phyloP scores from a whole-genome alignment of 1,139 yeast genomes.

The Kodamaea alishanica region DNA sequence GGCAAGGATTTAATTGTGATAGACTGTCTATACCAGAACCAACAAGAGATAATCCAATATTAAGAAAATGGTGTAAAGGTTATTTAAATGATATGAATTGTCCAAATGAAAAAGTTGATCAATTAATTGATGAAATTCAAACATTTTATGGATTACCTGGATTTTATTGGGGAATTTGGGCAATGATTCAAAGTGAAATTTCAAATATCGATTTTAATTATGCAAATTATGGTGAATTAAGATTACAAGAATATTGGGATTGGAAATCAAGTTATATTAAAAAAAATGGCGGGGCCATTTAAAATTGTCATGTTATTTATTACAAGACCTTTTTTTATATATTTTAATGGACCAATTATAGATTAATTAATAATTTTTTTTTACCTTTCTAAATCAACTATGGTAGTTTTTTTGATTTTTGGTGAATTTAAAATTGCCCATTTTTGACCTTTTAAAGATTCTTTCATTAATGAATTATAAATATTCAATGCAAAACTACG shows the following conservation, averaged over 20 bases:
- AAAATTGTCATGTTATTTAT: not conserved
- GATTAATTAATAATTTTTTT: not conserved
- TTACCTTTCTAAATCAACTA: constrained; percentile 62
- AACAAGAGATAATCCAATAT: constrained; percentile 33
- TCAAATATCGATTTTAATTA: constrained; percentile 76
- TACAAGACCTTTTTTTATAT: not conserved
- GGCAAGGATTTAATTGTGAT: constrained; percentile 82
- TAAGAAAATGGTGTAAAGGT: constrained; percentile 54
- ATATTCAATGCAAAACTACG: constrained; percentile 74
- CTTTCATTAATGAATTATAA: constrained; percentile 68
- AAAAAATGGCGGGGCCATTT: constrained; percentile 3
- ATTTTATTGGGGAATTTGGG: constrained; percentile 85
- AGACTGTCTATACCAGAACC: constrained; percentile 59
- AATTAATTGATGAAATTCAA: constrained; percentile 52
- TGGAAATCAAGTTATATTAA: constrained; percentile 48
- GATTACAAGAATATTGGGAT: constrained; percentile 66
- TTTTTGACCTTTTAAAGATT: constrained; percentile 62
- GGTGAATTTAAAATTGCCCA: constrained; percentile 76
- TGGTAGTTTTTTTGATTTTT: constrained; percentile 65
- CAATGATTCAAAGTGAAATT: constrained; percentile 68
- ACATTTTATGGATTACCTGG: constrained; percentile 78
- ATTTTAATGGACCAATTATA: not conserved
- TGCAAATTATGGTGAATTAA: constrained; percentile 52
- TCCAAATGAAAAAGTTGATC: constrained; percentile 21
- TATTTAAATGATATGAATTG: constrained; percentile 39